phyloP scores from a whole-genome alignment of 352 stramenopile genomes.

The Pythium utonaiense region DNA sequence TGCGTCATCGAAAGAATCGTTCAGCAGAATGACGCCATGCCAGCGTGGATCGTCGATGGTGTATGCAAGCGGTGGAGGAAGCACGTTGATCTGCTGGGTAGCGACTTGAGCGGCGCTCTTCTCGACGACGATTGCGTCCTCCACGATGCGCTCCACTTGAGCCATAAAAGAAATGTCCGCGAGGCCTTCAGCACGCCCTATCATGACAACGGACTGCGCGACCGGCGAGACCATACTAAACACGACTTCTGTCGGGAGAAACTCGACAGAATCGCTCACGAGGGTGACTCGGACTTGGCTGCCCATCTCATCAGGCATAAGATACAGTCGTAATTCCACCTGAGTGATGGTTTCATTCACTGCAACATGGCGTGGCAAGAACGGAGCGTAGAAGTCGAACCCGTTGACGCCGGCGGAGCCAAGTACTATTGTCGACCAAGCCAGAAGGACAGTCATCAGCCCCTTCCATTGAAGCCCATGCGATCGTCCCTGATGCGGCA shows the following conservation, averaged over 20 bases:
- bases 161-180: constrained; percentile 33
- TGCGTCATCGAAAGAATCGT: constrained; percentile 54
- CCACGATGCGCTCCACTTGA: constrained; percentile 11
- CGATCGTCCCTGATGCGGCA: background rate
- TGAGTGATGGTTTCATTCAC: constrained; percentile 31
- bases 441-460: background rate
- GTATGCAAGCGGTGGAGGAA: constrained; percentile 36
- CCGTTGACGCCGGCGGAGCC: background rate
- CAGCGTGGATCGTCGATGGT: constrained; percentile 33
- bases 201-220: constrained; percentile 7
- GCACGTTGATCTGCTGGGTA: constrained; percentile 28
- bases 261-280: constrained; percentile 26
- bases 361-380: constrained; percentile 30
- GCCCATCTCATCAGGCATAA: constrained; percentile 11
- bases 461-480: background rate
- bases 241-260: constrained; percentile 25
- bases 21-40: constrained; percentile 45
- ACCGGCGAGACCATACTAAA: constrained; percentile 2
- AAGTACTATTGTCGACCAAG: background rate
- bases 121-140: background rate
- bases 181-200: constrained; percentile 19
- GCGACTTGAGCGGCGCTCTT: constrained; percentile 5
- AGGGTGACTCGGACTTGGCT: constrained; percentile 31
- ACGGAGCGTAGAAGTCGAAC: constrained; percentile 33
- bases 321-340: constrained; percentile 44